Evolutionary conservation across 768 basidiomycete genomes (phyloP), one percentile per base, ranked within the genome.

Genomic region (Kwoniella dejecticola): DNA sequence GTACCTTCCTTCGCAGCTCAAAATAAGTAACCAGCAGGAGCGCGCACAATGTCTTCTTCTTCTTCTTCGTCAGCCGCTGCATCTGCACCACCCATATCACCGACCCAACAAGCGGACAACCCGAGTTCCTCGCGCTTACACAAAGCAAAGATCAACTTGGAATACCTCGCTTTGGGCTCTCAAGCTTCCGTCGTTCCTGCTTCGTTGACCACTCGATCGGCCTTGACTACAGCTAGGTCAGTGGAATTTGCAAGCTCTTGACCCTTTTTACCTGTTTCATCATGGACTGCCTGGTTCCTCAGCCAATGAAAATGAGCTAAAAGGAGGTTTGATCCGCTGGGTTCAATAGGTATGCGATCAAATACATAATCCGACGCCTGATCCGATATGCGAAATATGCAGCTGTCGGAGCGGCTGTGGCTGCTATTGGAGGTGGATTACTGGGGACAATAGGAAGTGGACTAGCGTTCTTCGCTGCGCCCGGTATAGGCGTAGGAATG

Each of bases 321-420:
- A 2, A 21, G 17, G n/a, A 21, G 17, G n/a, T 2, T 33, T 11
- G n/a, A 31, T 3, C 11, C 23, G 19, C 21, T 4, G 46, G 54
- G 21, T 54, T 42, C 13, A 17, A n/a, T 23, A 75, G 74, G 64
- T 75, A 75, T 57, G 69, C 63, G 2, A 38, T 75, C 5, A 55
- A 67, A 29, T 75, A 75, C 54, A 52, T 67, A 10, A 64, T 75
- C 11, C 41, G 62, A 7, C 48, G 74, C 17, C 41, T 71, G 15
- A 31, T 75, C 3, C 67, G 74, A 36, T 75, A 75, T 59, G 74
- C 71, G 13, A 75, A 75, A 58, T 75, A 75, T 56, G 74, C 74
- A 6, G 61, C 61, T 15, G 66, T 66, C 2, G 74, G 71, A 29
- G 69, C 67, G 5, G 38, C 69, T 12, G 53, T 69, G 13, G 71